Evolutionary conservation across 78 protist genomes (phyloP).

Genomic region (slime mould (Dictyostelium discoideum)): DNA sequence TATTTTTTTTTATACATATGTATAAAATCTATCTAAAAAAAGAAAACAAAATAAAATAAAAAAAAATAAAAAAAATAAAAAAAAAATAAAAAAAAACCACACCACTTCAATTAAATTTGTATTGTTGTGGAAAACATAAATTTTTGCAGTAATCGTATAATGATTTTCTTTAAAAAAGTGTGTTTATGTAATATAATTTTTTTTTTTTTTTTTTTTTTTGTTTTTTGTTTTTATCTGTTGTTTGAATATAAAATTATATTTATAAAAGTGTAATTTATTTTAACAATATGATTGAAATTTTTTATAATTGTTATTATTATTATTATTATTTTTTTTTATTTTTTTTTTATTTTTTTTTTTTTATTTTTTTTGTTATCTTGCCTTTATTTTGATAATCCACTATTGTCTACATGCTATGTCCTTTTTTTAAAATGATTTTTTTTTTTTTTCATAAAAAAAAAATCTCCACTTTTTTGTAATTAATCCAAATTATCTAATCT

Average conservation of each 20-base stretch:
- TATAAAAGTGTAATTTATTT: not conserved
- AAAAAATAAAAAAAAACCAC: not conserved
- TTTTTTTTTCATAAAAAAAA: no score
- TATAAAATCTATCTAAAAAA: not conserved
- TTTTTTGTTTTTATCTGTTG: not conserved
- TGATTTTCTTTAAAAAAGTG: not conserved
- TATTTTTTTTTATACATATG: not conserved
- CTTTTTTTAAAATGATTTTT: no score
- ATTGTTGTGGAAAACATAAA: not conserved
- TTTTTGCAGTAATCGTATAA: not conserved
- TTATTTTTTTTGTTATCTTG: no score
- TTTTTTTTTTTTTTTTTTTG: no score
- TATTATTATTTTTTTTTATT: no score
- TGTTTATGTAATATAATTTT: not conserved
- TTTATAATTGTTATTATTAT: no score
- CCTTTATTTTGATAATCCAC: no score
- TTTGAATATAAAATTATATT: not conserved
- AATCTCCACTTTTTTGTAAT: no score
- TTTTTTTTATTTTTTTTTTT: no score
- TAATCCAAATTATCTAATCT: no score
- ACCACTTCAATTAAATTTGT: not conserved
- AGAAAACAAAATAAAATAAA: not conserved
- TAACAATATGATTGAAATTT: not conserved
- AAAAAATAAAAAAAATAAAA: no score
- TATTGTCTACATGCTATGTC: no score